These are phyloP conservation scores for Eutypella sp. DNA, from an alignment of 2,329 filamentous ascomycete species.

Conservation along the genomic window DNA sequence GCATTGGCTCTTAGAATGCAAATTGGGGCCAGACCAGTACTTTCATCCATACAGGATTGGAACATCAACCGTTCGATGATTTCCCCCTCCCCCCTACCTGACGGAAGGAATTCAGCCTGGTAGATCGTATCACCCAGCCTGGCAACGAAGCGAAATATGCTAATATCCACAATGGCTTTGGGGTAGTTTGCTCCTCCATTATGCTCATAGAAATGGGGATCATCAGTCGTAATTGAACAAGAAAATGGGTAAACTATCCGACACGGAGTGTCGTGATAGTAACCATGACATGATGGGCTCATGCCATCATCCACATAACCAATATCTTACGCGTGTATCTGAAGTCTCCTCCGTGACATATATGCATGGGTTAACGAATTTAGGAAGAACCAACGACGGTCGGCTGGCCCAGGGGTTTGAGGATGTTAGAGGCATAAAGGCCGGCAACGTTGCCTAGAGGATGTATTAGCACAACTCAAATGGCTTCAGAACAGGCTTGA, in stretches of 20 bases:
- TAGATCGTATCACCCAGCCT: constrained; percentile 9
- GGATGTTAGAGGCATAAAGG: constrained; percentile 45
- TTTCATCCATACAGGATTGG: constrained; percentile 1
- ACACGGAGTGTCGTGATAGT: constrained; percentile 4
- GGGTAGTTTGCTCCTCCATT: constrained; percentile 10
- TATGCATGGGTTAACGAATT: constrained; percentile 9
- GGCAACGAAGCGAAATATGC: constrained; percentile 22
- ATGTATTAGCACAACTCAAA: neutral
- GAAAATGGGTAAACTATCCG: neutral
- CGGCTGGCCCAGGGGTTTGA: constrained; percentile 33
- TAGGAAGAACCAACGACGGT: constrained; percentile 16
- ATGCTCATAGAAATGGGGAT: constrained; percentile 12
- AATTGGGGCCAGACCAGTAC: constrained; percentile 14
- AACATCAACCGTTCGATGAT: constrained; percentile 7
- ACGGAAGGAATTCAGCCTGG: constrained; percentile 3
- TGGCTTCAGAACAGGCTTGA: constrained; percentile 4
- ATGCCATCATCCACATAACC: constrained; percentile 4
- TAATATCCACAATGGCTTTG: constrained; percentile 7
- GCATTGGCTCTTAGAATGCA: constrained; percentile 13
- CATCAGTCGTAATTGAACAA: constrained; percentile 10
- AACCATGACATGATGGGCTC: constrained; percentile 5
- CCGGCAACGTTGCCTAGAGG: constrained; percentile 48
- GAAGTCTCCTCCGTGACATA: constrained; percentile 10
- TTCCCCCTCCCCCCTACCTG: constrained; percentile 2
- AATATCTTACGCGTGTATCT: constrained; percentile 14